Evolutionary conservation across 1,284 basidiomycete species (phyloP), one percentile per base, ranked within the genome.

Genomic region (Xerocomus nothofagi): DNA sequence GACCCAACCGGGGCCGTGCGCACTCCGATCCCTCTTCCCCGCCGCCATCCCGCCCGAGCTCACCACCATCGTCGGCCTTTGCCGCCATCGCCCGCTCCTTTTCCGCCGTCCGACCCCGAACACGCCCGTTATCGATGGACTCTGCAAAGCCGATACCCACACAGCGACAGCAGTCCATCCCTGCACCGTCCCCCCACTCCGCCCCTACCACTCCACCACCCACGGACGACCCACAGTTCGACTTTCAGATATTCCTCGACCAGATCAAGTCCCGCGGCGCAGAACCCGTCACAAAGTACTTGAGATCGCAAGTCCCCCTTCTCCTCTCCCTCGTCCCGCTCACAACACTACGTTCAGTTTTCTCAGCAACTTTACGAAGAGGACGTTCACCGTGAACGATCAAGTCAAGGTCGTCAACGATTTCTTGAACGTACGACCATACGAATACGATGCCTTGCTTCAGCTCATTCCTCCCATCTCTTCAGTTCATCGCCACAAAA

Each of bases 321-420:
- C 15, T 24, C 18, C 48, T n/a, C 20, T 17, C 24, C 18, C 27
- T 48, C 21, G 1, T 18, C 9, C 40, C 43, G 20, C 44, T 49
- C 18, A 53, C 37, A 21, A 30, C 4, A 24, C 5, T 3, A 15
- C 26, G 14, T 21, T 4, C 27, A 96, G 89, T 52, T 93, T 99
- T 62, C 68, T 98, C 63, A 89, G 87, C 65, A 95, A 95, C 62
- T 97, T 97, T 63, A 75, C 90, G 12, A 94, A 93, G 68, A 81
- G 90, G 53, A 87, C 90, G 2, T 93, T 93, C 63, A 89, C 91
- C 2, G 86, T 94, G 24, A 83, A 82, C 53, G 94, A 97, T 63
- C 94, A 97, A 67, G 84, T 96, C 57, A 95, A 92, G 72, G 81
- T 97, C 44, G 93, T 98, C 63, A 88, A 91, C 62, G 93, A 97